Conservation (phyloP, 306 rosid genomes). For the Argentina anserina region DNA sequence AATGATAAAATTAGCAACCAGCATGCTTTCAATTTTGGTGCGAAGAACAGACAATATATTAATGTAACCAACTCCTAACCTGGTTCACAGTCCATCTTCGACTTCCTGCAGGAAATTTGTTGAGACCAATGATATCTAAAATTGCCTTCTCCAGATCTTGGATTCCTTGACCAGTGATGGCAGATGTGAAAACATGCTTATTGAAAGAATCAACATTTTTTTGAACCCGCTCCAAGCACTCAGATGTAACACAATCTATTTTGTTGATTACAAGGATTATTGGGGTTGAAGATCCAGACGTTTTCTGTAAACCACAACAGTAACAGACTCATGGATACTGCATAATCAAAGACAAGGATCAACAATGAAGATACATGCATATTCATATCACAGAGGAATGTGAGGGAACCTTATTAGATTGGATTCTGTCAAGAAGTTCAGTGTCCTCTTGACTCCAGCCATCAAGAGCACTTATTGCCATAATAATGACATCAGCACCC, state of each 20-base stretch:
- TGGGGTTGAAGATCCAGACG: slow-evolving; percentile 66
- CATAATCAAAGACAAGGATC: neutral
- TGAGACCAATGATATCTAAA: slow-evolving; percentile 68
- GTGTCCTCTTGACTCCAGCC: slow-evolving; percentile 91
- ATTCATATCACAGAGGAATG: neutral
- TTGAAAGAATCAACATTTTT: slow-evolving; percentile 36
- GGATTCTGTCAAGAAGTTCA: slow-evolving; percentile 68
- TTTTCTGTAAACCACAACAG: slow-evolving; percentile 39
- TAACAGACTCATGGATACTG: neutral
- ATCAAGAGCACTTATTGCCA: slow-evolving; percentile 81
- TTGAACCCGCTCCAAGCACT: slow-evolving; percentile 39
- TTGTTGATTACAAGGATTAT: slow-evolving; percentile 84
- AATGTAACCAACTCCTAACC: slow-evolving; percentile 33
- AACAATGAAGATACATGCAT: neutral
- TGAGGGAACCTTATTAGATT: slow-evolving; percentile 57
- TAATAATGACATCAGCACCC: slow-evolving; percentile 84
- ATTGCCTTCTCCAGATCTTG: slow-evolving; percentile 72
- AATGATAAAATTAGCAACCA: slow-evolving; percentile 1
- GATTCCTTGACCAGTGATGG: slow-evolving; percentile 89
- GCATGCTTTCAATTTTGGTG: neutral
- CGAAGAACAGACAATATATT: neutral
- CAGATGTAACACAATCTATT: slow-evolving; percentile 58
- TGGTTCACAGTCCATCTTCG: slow-evolving; percentile 91
- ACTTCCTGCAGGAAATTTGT: slow-evolving; percentile 61
- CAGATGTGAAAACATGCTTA: slow-evolving; percentile 72